Conservation (phyloP, 2,329 filamentous ascomycete genomes). For the Aureobasidium sp. region DNA sequence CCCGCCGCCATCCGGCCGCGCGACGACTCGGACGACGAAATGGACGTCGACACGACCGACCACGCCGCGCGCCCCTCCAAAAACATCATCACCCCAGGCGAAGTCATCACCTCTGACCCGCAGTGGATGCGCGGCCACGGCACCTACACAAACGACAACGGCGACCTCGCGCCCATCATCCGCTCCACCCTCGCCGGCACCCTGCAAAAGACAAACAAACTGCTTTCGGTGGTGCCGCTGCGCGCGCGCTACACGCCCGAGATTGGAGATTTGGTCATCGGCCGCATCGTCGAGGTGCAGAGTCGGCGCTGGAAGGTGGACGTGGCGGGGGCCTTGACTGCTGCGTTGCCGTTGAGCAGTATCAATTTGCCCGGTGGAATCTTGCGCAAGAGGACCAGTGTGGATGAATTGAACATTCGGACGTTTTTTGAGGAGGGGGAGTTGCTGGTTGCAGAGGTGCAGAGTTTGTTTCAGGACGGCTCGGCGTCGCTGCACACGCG, state of each 20-base stretch:
- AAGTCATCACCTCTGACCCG: conserved; percentile 79
- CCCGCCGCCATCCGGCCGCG: conserved; percentile 21
- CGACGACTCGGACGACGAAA: conserved; percentile 27
- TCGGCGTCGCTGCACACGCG: conserved; percentile 83
- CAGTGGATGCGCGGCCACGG: conserved; percentile 99
- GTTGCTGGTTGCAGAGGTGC: conserved; percentile 87
- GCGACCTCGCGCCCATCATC: conserved; percentile 54
- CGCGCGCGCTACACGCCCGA: conserved; percentile 91
- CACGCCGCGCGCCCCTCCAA: conserved; percentile 33
- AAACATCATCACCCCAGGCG: conserved; percentile 75
- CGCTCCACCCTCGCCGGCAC: conserved; percentile 85
- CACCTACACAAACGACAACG: conserved; percentile 56
- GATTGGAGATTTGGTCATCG: conserved; percentile 91
- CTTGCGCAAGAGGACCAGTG: conserved; percentile 80
- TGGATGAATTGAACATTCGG: conserved; percentile 93
- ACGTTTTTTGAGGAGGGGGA: conserved; percentile 97
- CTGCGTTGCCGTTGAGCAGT: conserved; percentile 71
- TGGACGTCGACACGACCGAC: conserved; percentile 42
- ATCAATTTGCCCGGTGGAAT: conserved; percentile 96
- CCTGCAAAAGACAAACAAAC: conserved; percentile 89
- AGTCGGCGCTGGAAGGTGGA: conserved; percentile 90
- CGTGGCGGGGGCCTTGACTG: conserved; percentile 78
- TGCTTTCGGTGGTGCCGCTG: conserved; percentile 82
- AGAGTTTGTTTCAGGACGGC: conserved; percentile 78
- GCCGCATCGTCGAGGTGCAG: conserved; percentile 91